These are phyloP conservation scores for Eutrema yunnanense DNA, from an alignment of 345 rosid genomes.

Conservation along the genomic window DNA sequence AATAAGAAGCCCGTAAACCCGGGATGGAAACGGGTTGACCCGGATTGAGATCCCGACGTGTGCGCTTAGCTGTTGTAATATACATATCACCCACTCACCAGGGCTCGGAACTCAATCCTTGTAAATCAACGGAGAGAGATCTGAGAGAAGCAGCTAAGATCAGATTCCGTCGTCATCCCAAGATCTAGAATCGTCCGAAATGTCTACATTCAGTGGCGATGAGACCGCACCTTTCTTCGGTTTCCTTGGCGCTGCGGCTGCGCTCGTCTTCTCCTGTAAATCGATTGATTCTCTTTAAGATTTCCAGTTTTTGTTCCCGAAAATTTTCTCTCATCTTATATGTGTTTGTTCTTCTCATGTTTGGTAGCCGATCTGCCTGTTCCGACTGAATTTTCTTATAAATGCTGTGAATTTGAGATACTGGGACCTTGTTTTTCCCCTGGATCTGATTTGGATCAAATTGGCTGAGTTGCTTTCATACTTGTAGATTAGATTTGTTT, in stretches of 20 bases:
- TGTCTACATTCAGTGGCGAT: slow-evolving; percentile 38
- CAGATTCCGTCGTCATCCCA: slow-evolving; percentile 6
- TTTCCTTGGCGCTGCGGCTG: slow-evolving; percentile 37
- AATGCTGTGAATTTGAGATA: not conserved
- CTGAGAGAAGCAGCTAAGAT: not conserved
- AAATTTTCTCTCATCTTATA: not conserved
- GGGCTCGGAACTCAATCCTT: slow-evolving; percentile 1
- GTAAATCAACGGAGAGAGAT: slow-evolving; percentile 18
- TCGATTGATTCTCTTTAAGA: not conserved
- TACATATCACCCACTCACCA: not conserved
- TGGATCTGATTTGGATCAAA: slow-evolving; percentile 2
- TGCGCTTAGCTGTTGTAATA: slow-evolving; percentile 21
- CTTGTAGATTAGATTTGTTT: not conserved
- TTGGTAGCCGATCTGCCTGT: slow-evolving; percentile 12
- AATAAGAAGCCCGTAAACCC: not conserved
- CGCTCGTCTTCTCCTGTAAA: slow-evolving; percentile 37
- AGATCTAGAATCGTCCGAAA: slow-evolving; percentile 31
- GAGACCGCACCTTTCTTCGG: slow-evolving; percentile 39
- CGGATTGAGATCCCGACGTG: slow-evolving; percentile 24
- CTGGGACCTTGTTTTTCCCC: not conserved
- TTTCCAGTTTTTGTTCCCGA: not conserved
- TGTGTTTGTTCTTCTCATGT: not conserved
- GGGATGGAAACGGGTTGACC: slow-evolving; percentile 12
- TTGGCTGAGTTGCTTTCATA: not conserved
- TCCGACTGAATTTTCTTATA: not conserved